A percentile compares a stretch with the other conserved stretches of the same genome.
phyloP scores from a whole-genome alignment of 257 asterid genomes.

The Fraxinus excelsior region DNA sequence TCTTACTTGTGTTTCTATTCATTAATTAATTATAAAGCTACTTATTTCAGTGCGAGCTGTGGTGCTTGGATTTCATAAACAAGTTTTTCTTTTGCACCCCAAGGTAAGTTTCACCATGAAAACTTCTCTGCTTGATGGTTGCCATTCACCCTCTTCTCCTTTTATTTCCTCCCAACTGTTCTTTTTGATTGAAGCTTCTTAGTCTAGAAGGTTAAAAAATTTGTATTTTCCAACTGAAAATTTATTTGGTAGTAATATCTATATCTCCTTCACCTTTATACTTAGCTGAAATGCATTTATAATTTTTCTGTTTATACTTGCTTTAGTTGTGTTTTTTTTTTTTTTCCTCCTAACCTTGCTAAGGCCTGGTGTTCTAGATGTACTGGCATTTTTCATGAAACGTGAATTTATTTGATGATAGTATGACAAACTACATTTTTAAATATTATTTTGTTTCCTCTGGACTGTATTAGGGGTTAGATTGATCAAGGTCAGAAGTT shows the following conservation, averaged over 20 bases:
- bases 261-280: background rate
- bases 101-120: constrained; percentile 51
- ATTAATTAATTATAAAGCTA: constrained; percentile 21
- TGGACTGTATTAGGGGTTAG: background rate
- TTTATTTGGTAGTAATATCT: background rate
- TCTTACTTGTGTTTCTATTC: constrained; percentile 7
- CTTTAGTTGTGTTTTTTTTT: background rate
- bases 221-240: background rate
- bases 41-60: constrained; percentile 78
- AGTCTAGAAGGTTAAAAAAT: background rate
- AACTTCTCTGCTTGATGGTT: constrained; percentile 9
- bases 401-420: background rate
- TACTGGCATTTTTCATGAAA: background rate
- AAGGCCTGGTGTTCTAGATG: constrained; percentile 4
- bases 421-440: background rate
- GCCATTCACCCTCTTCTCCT: background rate
- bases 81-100: constrained; percentile 78
- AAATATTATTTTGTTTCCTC: background rate
- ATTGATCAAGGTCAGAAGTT: background rate
- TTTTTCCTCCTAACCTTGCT: background rate
- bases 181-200: constrained; percentile 13
- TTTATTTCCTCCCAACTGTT: background rate
- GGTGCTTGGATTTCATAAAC: constrained; percentile 77
- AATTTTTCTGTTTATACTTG: background rate
- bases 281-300: background rate